Base-by-base conservation (phyloP, 1,284 basidiomycete genomes). In the Phlebopus sp. region DNA sequence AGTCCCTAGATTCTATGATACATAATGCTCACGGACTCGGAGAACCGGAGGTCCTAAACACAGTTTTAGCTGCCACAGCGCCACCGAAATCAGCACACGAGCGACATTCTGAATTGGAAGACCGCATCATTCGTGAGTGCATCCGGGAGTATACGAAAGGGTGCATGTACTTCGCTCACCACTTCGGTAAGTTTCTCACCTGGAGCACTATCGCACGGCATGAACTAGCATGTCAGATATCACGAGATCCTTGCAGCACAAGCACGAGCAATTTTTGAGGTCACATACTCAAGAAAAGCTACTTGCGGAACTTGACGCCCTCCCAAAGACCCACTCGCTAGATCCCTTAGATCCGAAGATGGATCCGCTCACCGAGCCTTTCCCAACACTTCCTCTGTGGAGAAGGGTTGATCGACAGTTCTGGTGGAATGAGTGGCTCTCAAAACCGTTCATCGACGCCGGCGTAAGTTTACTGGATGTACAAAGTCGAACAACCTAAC, bases 351-450 rank as follows among this genome's bases (percentile, higher is more conserved):
- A 72, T 32, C 72, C 72, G 42, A 70, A 72, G 21, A 66, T 78
- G 6, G 75, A 84, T 41, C 71, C 79, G 2, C 66, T 88, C 25
- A 72, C 75, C 2, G 90, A 93, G 65, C 87, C 90, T 0, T 74
- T 77, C 48, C 70, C 79, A 1, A 81, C 79, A 1, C 74, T 92
- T 35, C 90, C 92, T 0, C 74, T 94, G 5, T 93, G 92, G 90
- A 75, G 89, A 34, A 74, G 90, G 8, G 89, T 90, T 1, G 89
- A 93, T 51, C 77, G 79, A 37, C 82, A 86, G 37, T 94, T 88
- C 62, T 95, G 90, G 90, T 94, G 91, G 86, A 95, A 95, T 56
- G 88, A 92, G 59, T 82, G 82, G 75, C 74, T 94, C 52, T 76
- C 78, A 14, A 85, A 84, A 55, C 81, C 86, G 2, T 83, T 90